These are phyloP conservation scores for Cutaneotrichosporon sp. DNA, from an alignment of 1,284 basidiomycete genomes.

Conservation along the genomic window DNA sequence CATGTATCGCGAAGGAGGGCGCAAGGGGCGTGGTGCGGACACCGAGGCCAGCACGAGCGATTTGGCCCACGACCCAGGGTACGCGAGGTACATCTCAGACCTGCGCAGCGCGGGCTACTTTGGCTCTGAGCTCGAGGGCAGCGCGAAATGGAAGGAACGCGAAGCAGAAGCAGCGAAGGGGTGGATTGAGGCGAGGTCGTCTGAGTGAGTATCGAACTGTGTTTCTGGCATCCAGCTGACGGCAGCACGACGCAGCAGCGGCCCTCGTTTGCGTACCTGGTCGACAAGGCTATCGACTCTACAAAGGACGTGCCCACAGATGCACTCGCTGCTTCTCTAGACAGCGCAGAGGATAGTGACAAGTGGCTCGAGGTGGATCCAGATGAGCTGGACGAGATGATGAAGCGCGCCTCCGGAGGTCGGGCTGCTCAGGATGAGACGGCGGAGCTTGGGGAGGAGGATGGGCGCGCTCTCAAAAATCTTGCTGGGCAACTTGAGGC, in stretches of 20 bases:
- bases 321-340: constrained; percentile 10
- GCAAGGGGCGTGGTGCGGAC: constrained; percentile 50
- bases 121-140: constrained; percentile 66
- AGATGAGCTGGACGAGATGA: constrained; percentile 45
- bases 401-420: constrained; percentile 27
- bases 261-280: constrained; percentile 66
- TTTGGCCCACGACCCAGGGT: constrained; percentile 23
- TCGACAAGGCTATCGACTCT: constrained; percentile 58
- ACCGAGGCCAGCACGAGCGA: constrained; percentile 4
- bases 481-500: constrained; percentile 76
- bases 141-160: constrained; percentile 64
- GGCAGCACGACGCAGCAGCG: constrained; percentile 50
- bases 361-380: constrained; percentile 45
- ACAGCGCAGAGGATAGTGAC: constrained; percentile 37
- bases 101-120: constrained; percentile 68
- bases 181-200: constrained; percentile 60
- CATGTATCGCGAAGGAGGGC: constrained; percentile 74
- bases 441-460: constrained; percentile 51
- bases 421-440: constrained; percentile 13
- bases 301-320: constrained; percentile 8
- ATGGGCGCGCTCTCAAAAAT: constrained; percentile 64
- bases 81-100: constrained; percentile 58
- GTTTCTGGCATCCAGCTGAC: not conserved
- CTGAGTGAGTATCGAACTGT: constrained; percentile 58
- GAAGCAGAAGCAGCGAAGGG: constrained; percentile 65